Evolutionary conservation across 1,284 basidiomycete species (phyloP), one percentile per base, ranked within the genome.

Genomic region (Calocybe gambosa): DNA sequence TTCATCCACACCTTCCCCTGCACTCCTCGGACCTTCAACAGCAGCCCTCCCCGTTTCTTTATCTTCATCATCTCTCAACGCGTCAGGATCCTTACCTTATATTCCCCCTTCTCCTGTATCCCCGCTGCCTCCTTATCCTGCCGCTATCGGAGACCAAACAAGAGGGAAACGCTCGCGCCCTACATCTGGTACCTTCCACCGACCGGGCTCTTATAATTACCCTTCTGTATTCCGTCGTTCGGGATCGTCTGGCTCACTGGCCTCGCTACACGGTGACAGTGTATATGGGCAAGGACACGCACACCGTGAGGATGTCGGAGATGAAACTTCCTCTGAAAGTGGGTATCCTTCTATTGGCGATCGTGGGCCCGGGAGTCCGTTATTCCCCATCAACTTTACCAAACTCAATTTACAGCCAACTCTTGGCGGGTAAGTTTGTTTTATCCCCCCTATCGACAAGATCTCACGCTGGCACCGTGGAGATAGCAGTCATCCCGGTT

Each of bases 361-460:
- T 55, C 72, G 81, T 12, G 65, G 63, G 0, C 74, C 78, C 1
- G 81, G 81, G 0, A 75, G 78, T 51, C 83, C 84, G 7, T 62
- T 85, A 9, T 86, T 86, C 62, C 81, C 78, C 8, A 80, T 71
- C 49, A 77, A 73, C 58, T 86, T 86, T 62, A 75, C 82, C 33
- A 70, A 75, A 46, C 62, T 86, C 50, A 73, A 76, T 20, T 54
- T 70, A 16, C 72, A 71, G 20, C 82, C 82, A 29, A 82, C 80
- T 10, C 62, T 85, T 54, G 63, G 67, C 16, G 77, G 74, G 80
- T 81, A 55, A 53, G 73, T 58, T 33, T 13, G 53, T 10, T 25
- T 10, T 36, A 29, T 34, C 36, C 8, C 18, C 52, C 37, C 46
- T 29, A 20, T 45, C 6, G 31, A 16, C 23, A n/a, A 16, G 41